A percentile compares a stretch with the other conserved stretches of the same genome.
phyloP scores from a whole-genome alignment of 176 grass and related monocot genomes.

The Alloteropsis semialata region DNA sequence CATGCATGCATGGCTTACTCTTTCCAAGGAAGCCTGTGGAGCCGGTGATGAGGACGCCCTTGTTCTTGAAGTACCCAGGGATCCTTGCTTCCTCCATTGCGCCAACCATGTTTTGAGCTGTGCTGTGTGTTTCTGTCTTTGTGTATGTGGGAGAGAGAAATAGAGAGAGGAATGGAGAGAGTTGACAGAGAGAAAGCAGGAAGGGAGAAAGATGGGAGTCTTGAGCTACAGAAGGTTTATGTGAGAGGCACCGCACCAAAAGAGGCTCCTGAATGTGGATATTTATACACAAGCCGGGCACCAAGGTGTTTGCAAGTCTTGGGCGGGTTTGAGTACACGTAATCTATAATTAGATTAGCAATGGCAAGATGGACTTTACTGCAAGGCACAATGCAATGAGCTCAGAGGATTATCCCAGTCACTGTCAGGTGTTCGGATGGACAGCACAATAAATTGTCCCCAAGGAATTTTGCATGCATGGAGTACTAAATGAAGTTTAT shows the following conservation, averaged over 20 bases:
- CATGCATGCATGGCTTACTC: slow-evolving; percentile 40
- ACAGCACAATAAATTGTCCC: too few relatives aligned
- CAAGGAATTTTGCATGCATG: too few relatives aligned
- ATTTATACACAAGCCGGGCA: slow-evolving; percentile 33
- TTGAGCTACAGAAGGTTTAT: not conserved
- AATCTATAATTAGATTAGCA: not conserved
- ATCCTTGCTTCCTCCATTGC: slow-evolving; percentile 59
- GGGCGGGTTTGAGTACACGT: slow-evolving; percentile 9
- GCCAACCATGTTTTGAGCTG: not conserved
- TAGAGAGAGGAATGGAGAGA: not conserved
- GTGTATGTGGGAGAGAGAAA: not conserved
- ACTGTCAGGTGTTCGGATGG: not conserved
- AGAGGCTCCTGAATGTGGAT: not conserved
- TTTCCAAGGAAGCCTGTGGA: slow-evolving; percentile 88
- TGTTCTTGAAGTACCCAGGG: slow-evolving; percentile 65
- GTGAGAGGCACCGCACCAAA: not conserved
- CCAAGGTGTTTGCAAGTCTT: not conserved
- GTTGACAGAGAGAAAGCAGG: not conserved
- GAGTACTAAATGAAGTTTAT: too few relatives aligned
- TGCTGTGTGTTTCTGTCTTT: not conserved
- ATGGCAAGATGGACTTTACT: not conserved
- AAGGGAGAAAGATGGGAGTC: not conserved
- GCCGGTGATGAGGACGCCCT: slow-evolving; percentile 78
- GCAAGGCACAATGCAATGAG: not conserved
- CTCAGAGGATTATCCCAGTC: not conserved